phyloP scores from a whole-genome alignment of 169 alveolate species.

The Plasmodium gaboni region DNA sequence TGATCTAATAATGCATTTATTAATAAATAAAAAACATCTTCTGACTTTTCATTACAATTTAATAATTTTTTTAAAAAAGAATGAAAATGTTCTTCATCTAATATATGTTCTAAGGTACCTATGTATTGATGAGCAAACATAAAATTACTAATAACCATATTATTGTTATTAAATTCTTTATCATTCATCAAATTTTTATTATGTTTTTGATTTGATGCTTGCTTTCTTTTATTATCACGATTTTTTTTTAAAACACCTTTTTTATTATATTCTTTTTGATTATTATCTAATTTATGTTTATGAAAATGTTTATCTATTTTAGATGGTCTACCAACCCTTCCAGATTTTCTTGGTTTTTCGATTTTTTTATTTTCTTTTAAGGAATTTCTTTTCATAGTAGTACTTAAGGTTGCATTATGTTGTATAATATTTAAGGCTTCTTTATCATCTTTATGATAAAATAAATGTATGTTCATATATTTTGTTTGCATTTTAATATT shows the following conservation, averaged over 20 bases:
- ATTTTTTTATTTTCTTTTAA: conserved; percentile 50
- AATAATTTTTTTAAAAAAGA: conserved; percentile 22
- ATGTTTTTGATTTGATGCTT: conserved; percentile 22
- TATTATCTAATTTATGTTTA: no score
- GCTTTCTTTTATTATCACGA: not conserved
- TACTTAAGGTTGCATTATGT: conserved; percentile 1
- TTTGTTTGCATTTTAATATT: conserved; percentile 44
- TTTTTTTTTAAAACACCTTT: conserved; percentile 8
- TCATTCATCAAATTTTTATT: conserved; percentile 18
- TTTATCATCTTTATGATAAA: conserved; percentile 64
- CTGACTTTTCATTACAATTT: conserved; percentile 62
- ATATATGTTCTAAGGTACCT: conserved; percentile 35
- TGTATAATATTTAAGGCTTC: conserved; percentile 18
- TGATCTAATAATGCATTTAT: conserved; percentile 26
- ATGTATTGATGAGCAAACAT: no score
- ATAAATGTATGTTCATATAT: conserved; percentile 38
- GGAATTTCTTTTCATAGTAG: conserved; percentile 3
- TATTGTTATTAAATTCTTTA: not conserved
- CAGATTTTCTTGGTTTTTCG: conserved; percentile 30
- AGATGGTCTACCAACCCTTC: conserved; percentile 69
- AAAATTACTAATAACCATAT: conserved; percentile 1
- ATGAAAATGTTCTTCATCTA: conserved; percentile 48
- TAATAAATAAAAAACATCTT: conserved; percentile 41
- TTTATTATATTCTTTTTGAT: no score
- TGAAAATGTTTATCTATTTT: not conserved